A percentile compares a stretch with the other conserved stretches of the same genome.
Evolutionary conservation across 2,329 filamentous ascomycete genomes (phyloP).

Genomic region (Xylaria sp.): DNA sequence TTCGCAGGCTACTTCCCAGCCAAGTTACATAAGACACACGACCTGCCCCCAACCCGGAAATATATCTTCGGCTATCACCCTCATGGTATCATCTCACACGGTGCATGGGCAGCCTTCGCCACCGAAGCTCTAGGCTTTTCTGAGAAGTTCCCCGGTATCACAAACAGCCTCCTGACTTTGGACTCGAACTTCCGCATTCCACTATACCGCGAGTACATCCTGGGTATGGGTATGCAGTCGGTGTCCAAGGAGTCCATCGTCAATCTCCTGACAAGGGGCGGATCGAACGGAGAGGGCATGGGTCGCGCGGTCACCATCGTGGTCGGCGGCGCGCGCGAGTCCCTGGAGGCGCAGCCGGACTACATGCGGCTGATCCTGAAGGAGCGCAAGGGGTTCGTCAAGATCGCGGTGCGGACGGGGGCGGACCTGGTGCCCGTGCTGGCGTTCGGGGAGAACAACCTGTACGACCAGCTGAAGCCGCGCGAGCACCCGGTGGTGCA

Average conservation of each 20-base stretch:
- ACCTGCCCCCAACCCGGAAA: constrained; percentile 78
- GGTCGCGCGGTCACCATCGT: constrained; percentile 97
- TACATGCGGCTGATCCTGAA: constrained; percentile 77
- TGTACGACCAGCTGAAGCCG: constrained; percentile 87
- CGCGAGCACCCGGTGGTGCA: constrained; percentile 78
- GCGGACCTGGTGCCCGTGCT: constrained; percentile 92
- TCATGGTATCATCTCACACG: constrained; percentile 95
- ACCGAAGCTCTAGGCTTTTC: constrained; percentile 89
- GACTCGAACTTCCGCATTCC: constrained; percentile 95
- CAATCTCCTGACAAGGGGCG: constrained; percentile 81
- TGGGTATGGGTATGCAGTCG: constrained; percentile 82
- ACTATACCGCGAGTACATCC: constrained; percentile 91
- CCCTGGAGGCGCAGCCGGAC: constrained; percentile 82
- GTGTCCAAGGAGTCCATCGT: constrained; percentile 92
- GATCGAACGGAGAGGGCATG: constrained; percentile 78
- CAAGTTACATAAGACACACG: constrained; percentile 79
- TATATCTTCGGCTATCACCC: constrained; percentile 98
- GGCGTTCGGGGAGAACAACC: constrained; percentile 91
- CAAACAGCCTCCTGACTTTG: constrained; percentile 89
- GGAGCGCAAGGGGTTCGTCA: constrained; percentile 88
- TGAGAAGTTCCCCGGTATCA: constrained; percentile 90
- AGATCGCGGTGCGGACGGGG: constrained; percentile 88
- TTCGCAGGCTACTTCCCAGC: constrained; percentile 95
- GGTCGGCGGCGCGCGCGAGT: constrained; percentile 88
- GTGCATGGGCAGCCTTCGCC: constrained; percentile 88